phyloP scores from a whole-genome alignment of 2,329 filamentous ascomycete genomes.

The Myriosclerotinia curreyana region DNA sequence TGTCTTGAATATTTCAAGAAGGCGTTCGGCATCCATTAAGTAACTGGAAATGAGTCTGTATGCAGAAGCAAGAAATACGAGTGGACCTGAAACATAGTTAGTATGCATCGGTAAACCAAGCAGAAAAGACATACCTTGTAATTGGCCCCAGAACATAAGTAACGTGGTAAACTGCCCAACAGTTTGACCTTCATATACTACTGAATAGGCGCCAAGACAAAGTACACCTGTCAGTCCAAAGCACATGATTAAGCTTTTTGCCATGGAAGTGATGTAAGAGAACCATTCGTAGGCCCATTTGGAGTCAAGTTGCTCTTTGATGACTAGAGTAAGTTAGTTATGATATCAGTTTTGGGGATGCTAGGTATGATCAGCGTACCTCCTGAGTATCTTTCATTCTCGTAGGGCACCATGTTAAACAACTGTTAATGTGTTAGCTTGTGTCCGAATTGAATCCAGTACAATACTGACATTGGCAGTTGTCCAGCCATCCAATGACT shows the following conservation, averaged over 20 bases:
- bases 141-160: slow-evolving; percentile 60
- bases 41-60: slow-evolving; percentile 51
- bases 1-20: slow-evolving; percentile 55
- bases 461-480: slow-evolving; percentile 41
- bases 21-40: slow-evolving; percentile 63
- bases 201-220: slow-evolving; percentile 35
- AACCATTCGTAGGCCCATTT: slow-evolving; percentile 41
- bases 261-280: slow-evolving; percentile 46
- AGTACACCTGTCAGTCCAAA: slow-evolving; percentile 48
- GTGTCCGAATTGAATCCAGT: background rate
- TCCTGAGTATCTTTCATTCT: slow-evolving; percentile 48
- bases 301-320: slow-evolving; percentile 42
- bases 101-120: slow-evolving; percentile 11
- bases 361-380: slow-evolving; percentile 29
- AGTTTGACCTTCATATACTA: slow-evolving; percentile 44
- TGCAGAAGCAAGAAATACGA: slow-evolving; percentile 44
- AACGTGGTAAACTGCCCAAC: slow-evolving; percentile 64
- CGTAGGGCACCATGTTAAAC: slow-evolving; percentile 57
- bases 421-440: slow-evolving; percentile 28
- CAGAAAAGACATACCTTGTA: slow-evolving; percentile 41
- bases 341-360: background rate
- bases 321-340: slow-evolving; percentile 30
- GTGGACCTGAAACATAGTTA: slow-evolving; percentile 35
- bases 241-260: slow-evolving; percentile 51
- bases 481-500: slow-evolving; percentile 42